Conservation (phyloP, 2,329 filamentous ascomycete genomes). For the Emericellopsis cladophorae region DNA sequence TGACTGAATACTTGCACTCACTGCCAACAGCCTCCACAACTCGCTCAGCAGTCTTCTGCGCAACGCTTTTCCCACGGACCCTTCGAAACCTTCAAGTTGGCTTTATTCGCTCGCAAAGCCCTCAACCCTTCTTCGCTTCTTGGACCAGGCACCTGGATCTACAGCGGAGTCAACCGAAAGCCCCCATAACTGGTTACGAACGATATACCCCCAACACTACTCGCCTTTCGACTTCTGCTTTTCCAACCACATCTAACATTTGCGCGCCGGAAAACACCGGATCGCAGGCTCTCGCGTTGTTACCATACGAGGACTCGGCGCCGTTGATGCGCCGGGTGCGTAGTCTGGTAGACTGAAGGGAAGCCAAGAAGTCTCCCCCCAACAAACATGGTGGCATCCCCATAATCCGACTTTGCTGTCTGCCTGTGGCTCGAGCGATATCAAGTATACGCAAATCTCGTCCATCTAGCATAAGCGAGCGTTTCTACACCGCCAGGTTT, state of each 20-base stretch:
- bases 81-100: slow-evolving; percentile 76
- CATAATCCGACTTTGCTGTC: too few relatives aligned
- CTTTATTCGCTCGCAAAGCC: slow-evolving; percentile 61
- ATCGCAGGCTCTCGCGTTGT: slow-evolving; percentile 4
- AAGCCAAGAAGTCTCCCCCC: neutral
- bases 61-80: slow-evolving; percentile 5
- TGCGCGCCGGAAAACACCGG: slow-evolving; percentile 12
- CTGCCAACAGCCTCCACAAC: too few relatives aligned
- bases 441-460: neutral
- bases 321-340: slow-evolving; percentile 21
- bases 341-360: slow-evolving; percentile 2
- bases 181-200: slow-evolving; percentile 68
- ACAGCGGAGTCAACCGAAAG: slow-evolving; percentile 91
- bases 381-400: neutral
- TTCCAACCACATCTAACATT: slow-evolving; percentile 9
- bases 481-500: neutral
- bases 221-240: slow-evolving; percentile 1
- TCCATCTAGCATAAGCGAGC: neutral
- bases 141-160: slow-evolving; percentile 87
- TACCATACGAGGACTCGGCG: slow-evolving; percentile 16
- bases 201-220: neutral
- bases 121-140: slow-evolving; percentile 77
- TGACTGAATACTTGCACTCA: too few relatives aligned
- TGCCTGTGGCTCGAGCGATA: too few relatives aligned
- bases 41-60: neutral